Conservation (phyloP, 805 yeast species). For the Suhomyces sp. region DNA sequence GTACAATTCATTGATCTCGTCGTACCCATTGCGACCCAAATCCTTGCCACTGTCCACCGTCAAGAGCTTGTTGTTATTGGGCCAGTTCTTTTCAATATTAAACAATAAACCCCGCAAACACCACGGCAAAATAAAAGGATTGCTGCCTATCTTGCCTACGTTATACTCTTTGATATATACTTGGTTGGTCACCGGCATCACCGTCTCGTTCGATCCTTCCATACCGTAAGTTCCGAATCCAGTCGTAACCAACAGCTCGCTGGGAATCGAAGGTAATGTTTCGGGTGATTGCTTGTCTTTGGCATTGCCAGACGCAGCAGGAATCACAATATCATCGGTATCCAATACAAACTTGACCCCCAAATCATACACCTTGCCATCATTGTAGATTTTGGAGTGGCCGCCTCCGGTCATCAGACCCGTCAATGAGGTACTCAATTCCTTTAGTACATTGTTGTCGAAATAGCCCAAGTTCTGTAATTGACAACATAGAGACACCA, state of each 20-base stretch:
- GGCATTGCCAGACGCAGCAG: slow-evolving; percentile 15
- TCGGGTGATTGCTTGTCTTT: slow-evolving; percentile 1
- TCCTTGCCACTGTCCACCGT: slow-evolving; percentile 32
- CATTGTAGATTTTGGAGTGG: slow-evolving; percentile 86
- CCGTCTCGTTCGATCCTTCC: slow-evolving; percentile 1
- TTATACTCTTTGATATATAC: slow-evolving; percentile 48
- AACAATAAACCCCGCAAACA: slow-evolving; percentile 79
- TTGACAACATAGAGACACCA: slow-evolving; percentile 70
- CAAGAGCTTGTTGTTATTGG: slow-evolving; percentile 40
- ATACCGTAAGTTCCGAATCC: slow-evolving; percentile 19
- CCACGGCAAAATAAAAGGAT: slow-evolving; percentile 92
- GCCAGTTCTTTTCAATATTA: slow-evolving; percentile 52
- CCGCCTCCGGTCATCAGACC: slow-evolving; percentile 96
- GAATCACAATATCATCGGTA: slow-evolving; percentile 57
- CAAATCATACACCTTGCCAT: slow-evolving; percentile 75
- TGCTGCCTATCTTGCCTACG: slow-evolving; percentile 63
- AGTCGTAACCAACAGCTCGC: slow-evolving; percentile 13
- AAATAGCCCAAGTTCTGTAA: slow-evolving; percentile 72
- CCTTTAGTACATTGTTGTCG: slow-evolving; percentile 85
- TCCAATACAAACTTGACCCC: slow-evolving; percentile 74
- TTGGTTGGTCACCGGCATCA: slow-evolving; percentile 31
- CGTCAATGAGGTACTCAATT: slow-evolving; percentile 67
- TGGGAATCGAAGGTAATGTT: background rate
- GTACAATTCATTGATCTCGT: slow-evolving; percentile 59
- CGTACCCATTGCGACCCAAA: slow-evolving; percentile 34